Conservation (phyloP, 2,329 filamentous ascomycete species). For the Paradendryphiella salina region DNA sequence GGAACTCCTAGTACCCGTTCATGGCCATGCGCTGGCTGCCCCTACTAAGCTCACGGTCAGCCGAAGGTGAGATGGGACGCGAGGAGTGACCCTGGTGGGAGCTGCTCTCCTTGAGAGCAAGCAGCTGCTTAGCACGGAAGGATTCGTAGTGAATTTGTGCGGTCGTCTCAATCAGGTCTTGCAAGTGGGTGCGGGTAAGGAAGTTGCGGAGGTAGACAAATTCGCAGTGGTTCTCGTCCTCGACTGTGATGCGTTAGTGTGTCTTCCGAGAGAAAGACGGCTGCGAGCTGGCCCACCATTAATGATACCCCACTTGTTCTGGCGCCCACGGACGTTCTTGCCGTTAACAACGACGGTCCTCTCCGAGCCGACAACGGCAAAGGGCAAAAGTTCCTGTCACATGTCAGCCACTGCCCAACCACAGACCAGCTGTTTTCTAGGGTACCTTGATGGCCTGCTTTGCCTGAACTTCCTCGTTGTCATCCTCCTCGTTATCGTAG, state of each 20-base stretch:
- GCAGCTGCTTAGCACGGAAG: slow-evolving; percentile 98
- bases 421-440: neutral
- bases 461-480: slow-evolving; percentile 90
- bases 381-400: slow-evolving; percentile 82
- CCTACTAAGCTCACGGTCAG: slow-evolving; percentile 93
- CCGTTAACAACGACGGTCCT: slow-evolving; percentile 97
- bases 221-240: slow-evolving; percentile 99
- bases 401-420: slow-evolving; percentile 40
- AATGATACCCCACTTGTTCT: slow-evolving; percentile 99
- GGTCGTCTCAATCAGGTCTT: slow-evolving; percentile 98
- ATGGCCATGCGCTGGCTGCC: slow-evolving; percentile 97
- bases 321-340: slow-evolving; percentile 94
- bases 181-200: slow-evolving; percentile 94
- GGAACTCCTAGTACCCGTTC: slow-evolving; percentile 83
- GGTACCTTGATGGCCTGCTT: slow-evolving; percentile 95
- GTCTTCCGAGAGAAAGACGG: neutral
- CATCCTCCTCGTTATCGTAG: slow-evolving; percentile 98
- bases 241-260: slow-evolving; percentile 58
- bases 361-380: slow-evolving; percentile 96
- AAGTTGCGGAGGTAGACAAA: slow-evolving; percentile 99
- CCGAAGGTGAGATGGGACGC: slow-evolving; percentile 91
- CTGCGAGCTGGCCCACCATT: slow-evolving; percentile 56
- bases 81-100: slow-evolving; percentile 77
- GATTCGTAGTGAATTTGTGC: slow-evolving; percentile 99
- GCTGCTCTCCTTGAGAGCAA: slow-evolving; percentile 97